These are phyloP conservation scores for Closterium sp. DNA, from an alignment of 139 green algal genomes.

Conservation along the genomic window DNA sequence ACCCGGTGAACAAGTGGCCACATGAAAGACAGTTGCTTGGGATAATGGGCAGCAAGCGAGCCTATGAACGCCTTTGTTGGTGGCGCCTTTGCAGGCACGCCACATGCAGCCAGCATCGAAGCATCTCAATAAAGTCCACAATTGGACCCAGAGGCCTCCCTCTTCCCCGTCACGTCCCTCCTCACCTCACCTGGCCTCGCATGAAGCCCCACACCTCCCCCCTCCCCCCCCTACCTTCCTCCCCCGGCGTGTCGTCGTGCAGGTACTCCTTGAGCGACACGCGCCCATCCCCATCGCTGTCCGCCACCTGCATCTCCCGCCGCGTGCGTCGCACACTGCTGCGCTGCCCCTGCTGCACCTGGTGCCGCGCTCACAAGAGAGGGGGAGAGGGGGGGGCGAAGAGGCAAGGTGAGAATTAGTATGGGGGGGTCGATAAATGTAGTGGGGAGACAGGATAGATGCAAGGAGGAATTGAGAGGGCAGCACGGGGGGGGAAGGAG, in stretches of 20 bases:
- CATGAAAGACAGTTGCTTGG: too few relatives aligned
- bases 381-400: background rate
- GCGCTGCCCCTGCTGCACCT: slow-evolving; percentile 17
- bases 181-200: background rate
- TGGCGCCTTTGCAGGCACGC: background rate
- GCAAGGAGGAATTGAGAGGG: background rate
- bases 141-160: background rate
- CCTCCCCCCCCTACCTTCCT: slow-evolving; percentile 4
- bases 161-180: background rate
- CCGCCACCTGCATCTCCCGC: slow-evolving; percentile 18
- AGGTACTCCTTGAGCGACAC: slow-evolving; percentile 28
- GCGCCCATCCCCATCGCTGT: slow-evolving; percentile 13
- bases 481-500: background rate
- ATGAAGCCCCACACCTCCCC: background rate
- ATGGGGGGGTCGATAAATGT: background rate
- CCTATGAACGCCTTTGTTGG: background rate
- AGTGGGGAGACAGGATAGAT: background rate
- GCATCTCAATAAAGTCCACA: background rate
- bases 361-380: background rate
- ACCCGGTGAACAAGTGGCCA: too few relatives aligned
- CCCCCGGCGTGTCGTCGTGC: background rate
- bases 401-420: background rate
- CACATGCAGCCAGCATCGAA: background rate
- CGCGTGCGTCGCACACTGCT: slow-evolving; percentile 14
- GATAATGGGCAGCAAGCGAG: too few relatives aligned